Evolutionary conservation across 2,329 filamentous ascomycete species (phyloP).

Genomic region (Stemphylium vesicarium): DNA sequence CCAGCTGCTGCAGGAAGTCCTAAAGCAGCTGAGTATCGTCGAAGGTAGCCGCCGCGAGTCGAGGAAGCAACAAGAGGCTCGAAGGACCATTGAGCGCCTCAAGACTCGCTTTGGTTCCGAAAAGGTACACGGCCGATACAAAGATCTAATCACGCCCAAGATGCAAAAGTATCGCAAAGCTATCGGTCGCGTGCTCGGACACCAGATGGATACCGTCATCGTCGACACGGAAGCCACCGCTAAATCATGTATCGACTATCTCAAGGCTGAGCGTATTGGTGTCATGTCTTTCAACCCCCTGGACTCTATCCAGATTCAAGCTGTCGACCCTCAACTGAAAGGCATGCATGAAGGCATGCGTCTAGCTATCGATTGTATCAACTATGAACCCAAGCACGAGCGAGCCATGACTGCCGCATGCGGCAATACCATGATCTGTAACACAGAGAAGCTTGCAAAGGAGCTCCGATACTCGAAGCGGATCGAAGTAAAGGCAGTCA

Average conservation of each 20-base stretch:
- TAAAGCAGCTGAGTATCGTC: slow-evolving; percentile 80
- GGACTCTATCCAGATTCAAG: slow-evolving; percentile 95
- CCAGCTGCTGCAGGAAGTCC: slow-evolving; percentile 84
- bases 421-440: slow-evolving; percentile 92
- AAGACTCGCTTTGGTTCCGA: slow-evolving; percentile 86
- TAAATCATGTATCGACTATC: slow-evolving; percentile 90
- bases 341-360: slow-evolving; percentile 82
- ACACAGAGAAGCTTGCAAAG: slow-evolving; percentile 84
- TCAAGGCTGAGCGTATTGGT: slow-evolving; percentile 85
- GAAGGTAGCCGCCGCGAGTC: slow-evolving; percentile 86
- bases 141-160: slow-evolving; percentile 92
- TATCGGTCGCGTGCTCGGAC: slow-evolving; percentile 87
- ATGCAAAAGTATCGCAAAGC: slow-evolving; percentile 97
- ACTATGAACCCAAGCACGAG: slow-evolving; percentile 86
- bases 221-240: slow-evolving; percentile 95
- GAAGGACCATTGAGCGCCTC: slow-evolving; percentile 82
- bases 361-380: slow-evolving; percentile 93
- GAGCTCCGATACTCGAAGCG: slow-evolving; percentile 84
- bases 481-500: slow-evolving; percentile 92
- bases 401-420: slow-evolving; percentile 95
- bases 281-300: slow-evolving; percentile 95
- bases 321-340: slow-evolving; percentile 88
- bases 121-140: slow-evolving; percentile 81
- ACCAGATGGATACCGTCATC: slow-evolving; percentile 92
- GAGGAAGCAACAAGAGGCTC: slow-evolving; percentile 77